Percentiles rank a stretch among this genome's conserved stretches.
phyloP scores from a whole-genome alignment of 306 rosid genomes.

The Cicer cuneatum region DNA sequence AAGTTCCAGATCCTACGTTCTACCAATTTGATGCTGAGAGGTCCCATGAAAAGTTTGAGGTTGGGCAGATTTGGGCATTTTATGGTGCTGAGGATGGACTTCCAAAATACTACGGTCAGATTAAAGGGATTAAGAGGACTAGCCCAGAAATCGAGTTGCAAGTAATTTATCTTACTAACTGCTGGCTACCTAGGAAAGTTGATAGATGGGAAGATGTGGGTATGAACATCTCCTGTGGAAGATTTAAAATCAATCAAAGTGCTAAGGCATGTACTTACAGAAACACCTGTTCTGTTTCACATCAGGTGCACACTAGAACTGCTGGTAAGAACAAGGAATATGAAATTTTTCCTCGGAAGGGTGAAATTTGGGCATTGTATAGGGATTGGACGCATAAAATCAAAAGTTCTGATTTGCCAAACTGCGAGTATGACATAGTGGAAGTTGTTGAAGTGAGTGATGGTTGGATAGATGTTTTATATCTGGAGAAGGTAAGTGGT shows the following conservation, averaged over 20 bases:
- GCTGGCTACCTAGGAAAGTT: constrained; percentile 47
- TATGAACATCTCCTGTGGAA: constrained; percentile 80
- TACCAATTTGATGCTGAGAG: constrained; percentile 66
- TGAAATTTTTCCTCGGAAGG: constrained; percentile 66
- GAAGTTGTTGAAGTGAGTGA: constrained; percentile 53
- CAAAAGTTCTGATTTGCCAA: constrained; percentile 55
- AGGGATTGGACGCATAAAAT: constrained; percentile 71
- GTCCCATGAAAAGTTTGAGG: constrained; percentile 58
- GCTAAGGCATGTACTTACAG: constrained; percentile 38
- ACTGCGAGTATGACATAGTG: constrained; percentile 70
- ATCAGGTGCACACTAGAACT: constrained; percentile 53
- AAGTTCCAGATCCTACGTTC: constrained; percentile 76
- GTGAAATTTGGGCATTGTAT: constrained; percentile 91
- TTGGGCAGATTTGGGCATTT: constrained; percentile 88
- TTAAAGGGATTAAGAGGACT: constrained; percentile 45
- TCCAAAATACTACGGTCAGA: constrained; percentile 81
- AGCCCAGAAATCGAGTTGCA: constrained; percentile 52
- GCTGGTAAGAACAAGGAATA: constrained; percentile 40
- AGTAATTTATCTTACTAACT: constrained; percentile 59
- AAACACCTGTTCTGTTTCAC: constrained; percentile 58
- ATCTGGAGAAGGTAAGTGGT: constrained; percentile 65
- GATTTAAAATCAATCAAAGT: constrained; percentile 46
- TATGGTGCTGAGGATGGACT: constrained; percentile 82
- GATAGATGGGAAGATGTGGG: constrained; percentile 59
- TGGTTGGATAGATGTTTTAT: constrained; percentile 49